Evolutionary conservation across 805 yeast species (phyloP).

Genomic region (Clavispora asparagi): DNA sequence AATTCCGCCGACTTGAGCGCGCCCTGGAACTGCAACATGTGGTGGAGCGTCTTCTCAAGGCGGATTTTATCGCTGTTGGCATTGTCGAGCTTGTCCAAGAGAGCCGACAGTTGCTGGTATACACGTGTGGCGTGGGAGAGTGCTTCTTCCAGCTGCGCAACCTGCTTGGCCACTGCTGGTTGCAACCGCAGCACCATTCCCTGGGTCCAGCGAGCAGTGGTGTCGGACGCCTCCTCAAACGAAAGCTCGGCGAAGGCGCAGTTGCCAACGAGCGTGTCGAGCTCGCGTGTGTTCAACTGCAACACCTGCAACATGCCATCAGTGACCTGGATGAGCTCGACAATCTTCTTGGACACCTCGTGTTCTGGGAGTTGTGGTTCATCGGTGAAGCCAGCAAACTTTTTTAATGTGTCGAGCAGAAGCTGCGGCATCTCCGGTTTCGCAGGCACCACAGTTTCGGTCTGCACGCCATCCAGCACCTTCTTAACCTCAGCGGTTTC

Average conservation of each 20-base stretch:
- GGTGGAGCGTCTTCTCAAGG: conserved; percentile 24
- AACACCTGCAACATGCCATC: conserved; percentile 22
- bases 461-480: neutral
- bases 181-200: conserved; percentile 12
- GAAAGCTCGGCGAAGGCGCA: conserved; percentile 1
- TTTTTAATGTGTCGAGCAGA: conserved; percentile 4
- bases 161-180: neutral
- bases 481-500: neutral
- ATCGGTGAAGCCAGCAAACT: conserved; percentile 15
- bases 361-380: conserved; percentile 2
- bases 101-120: conserved; percentile 4
- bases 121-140: neutral
- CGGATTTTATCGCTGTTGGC: conserved; percentile 13
- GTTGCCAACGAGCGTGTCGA: conserved; percentile 10
- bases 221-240: neutral
- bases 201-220: conserved; percentile 13
- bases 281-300: conserved; percentile 13
- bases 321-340: conserved; percentile 20
- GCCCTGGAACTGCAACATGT: conserved; percentile 17
- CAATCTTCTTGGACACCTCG: conserved; percentile 13
- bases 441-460: neutral
- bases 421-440: neutral
- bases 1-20: conserved; percentile 7
- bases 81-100: conserved; percentile 7
- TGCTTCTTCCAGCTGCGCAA: neutral